Evolutionary conservation across 495 filamentous ascomycete species (phyloP).

Genomic region (Venustampulla echinocandica): DNA sequence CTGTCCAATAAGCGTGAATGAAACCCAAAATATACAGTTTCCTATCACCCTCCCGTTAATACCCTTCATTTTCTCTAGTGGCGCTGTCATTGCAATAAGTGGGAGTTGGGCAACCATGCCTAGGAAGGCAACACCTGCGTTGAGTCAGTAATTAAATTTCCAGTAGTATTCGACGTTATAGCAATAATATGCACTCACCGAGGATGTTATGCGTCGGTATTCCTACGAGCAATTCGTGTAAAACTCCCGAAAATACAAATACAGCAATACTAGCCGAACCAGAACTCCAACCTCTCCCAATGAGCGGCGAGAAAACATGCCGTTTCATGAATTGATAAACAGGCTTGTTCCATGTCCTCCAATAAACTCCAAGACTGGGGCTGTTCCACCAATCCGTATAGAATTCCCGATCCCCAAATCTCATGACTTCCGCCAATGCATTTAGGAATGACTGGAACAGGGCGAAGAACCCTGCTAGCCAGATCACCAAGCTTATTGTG

Average conservation of each 20-base stretch:
- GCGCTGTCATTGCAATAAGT: conserved; percentile 68
- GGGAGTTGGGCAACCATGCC: conserved; percentile 94
- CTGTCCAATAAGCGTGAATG: conserved; percentile 89
- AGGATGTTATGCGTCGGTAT: conserved; percentile 94
- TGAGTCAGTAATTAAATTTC: conserved; percentile 18
- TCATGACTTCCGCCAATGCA: conserved; percentile 80
- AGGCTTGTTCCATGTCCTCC: conserved; percentile 95
- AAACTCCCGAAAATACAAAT: conserved; percentile 74
- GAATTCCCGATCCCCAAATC: conserved; percentile 87
- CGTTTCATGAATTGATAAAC: conserved; percentile 93
- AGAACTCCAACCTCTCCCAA: conserved; percentile 69
- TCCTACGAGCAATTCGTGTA: conserved; percentile 90
- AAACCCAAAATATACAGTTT: conserved; percentile 92
- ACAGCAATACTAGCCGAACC: conserved; percentile 62
- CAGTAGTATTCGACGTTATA: no score
- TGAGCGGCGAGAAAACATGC: conserved; percentile 80
- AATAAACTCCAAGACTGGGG: conserved; percentile 75
- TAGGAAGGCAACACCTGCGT: conserved; percentile 61
- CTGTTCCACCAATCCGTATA: conserved; percentile 99
- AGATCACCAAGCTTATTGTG: conserved; percentile 87
- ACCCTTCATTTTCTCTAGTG: conserved; percentile 69
- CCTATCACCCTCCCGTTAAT: conserved; percentile 66
- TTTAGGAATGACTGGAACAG: conserved; percentile 87
- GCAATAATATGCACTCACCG: conserved; percentile 34
- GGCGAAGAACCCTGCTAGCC: conserved; percentile 95